Evolutionary conservation across 1,139 yeast genomes (phyloP).

Genomic region (Debaryomycetaceae sp.): DNA sequence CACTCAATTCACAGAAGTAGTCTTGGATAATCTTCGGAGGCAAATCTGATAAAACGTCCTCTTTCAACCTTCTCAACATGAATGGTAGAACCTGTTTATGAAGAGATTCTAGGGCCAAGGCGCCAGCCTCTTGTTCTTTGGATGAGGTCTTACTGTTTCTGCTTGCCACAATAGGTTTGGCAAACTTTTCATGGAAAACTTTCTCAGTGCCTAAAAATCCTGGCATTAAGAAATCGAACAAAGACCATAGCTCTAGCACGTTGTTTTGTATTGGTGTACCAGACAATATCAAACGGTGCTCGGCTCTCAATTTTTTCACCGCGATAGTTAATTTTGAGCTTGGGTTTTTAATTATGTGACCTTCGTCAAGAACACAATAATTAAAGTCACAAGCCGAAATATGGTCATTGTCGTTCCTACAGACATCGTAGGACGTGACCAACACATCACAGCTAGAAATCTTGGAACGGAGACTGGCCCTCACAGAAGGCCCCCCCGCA

Average conservation of each 20-base stretch:
- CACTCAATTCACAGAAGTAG: conserved; percentile 93
- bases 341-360: conserved; percentile 93
- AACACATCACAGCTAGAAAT: conserved; percentile 71
- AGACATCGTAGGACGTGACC: conserved; percentile 94
- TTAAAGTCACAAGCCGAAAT: conserved; percentile 68
- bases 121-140: conserved; percentile 96
- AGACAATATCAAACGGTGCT: conserved; percentile 84
- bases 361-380: conserved; percentile 96
- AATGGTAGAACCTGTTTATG: conserved; percentile 97
- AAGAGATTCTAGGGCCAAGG: conserved; percentile 88
- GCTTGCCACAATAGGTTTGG: conserved; percentile 95
- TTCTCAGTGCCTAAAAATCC: conserved; percentile 96
- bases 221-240: conserved; percentile 97
- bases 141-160: conserved; percentile 88
- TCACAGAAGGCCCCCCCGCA: conserved; percentile 85
- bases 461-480: conserved; percentile 54
- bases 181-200: conserved; percentile 89
- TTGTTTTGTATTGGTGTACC: conserved; percentile 99
- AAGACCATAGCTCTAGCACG: conserved; percentile 93
- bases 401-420: conserved; percentile 80
- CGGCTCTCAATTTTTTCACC: conserved; percentile 77
- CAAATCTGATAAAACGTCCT: conserved; percentile 90
- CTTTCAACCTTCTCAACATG: conserved; percentile 91
- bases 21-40: conserved; percentile 99
- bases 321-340: conserved; percentile 84